A percentile compares a stretch with the other conserved stretches of the same genome.
Conservation (phyloP, 176 grass and related monocot genomes). For the Thalia dealbata region DNA sequence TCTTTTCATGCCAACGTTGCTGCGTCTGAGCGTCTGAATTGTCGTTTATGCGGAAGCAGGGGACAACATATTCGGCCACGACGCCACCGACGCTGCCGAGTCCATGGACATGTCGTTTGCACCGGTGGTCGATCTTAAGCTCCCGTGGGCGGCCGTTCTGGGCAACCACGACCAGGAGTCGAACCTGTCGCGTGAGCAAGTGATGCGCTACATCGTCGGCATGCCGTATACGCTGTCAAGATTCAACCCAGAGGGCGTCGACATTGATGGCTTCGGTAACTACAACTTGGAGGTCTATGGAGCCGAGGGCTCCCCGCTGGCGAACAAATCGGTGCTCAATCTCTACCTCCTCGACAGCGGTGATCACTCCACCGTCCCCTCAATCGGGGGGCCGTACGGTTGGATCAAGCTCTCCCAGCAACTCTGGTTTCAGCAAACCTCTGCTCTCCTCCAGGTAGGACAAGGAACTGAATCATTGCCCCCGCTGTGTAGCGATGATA, state of each 20-base stretch:
- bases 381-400: slow-evolving; percentile 61
- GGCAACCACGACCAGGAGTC: slow-evolving; percentile 95
- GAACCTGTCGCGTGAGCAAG: slow-evolving; percentile 59
- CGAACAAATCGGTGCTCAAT: slow-evolving; percentile 86
- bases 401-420: slow-evolving; percentile 95
- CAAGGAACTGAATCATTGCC: too few species aligned
- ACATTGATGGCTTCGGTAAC: slow-evolving; percentile 86
- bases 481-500: too few species aligned
- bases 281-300: slow-evolving; percentile 72
- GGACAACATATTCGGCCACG: slow-evolving; percentile 68
- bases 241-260: slow-evolving; percentile 52
- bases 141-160: slow-evolving; percentile 81
- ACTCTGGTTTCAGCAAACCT: slow-evolving; percentile 73
- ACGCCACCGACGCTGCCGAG: slow-evolving; percentile 52
- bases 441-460: slow-evolving; percentile 66
- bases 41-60: too few species aligned
- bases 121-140: slow-evolving; percentile 52
- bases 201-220: slow-evolving; percentile 68
- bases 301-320: slow-evolving; percentile 40
- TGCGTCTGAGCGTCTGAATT: too few species aligned
- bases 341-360: slow-evolving; percentile 93
- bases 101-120: slow-evolving; percentile 78
- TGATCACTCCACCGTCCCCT: slow-evolving; percentile 68
- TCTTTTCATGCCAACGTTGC: too few species aligned
- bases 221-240: slow-evolving; percentile 69